These are phyloP conservation scores for Cadophora sp. DNA, from an alignment of 2,329 filamentous ascomycete species.

Conservation along the genomic window DNA sequence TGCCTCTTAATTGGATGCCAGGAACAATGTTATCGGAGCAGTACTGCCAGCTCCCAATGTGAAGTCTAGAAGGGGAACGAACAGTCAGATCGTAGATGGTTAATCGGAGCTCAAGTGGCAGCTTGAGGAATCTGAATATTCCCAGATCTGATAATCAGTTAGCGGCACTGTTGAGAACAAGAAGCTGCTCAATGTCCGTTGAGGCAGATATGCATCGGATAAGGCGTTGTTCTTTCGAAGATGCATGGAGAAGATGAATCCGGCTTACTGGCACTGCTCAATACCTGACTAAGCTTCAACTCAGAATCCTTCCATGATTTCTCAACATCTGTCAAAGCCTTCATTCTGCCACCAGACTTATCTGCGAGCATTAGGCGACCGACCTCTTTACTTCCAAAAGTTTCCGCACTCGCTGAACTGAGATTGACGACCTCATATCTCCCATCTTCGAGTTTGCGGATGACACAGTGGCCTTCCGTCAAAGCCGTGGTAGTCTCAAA, in stretches of 20 bases:
- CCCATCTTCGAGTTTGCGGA: constrained; percentile 6
- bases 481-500: neutral
- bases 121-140: constrained; percentile 16
- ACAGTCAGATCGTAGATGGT: constrained; percentile 5
- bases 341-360: neutral
- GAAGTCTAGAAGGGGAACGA: neutral
- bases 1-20: constrained; percentile 14
- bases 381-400: neutral
- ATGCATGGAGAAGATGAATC: neutral
- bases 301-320: neutral
- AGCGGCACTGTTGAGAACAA: neutral
- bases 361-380: constrained; percentile 6
- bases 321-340: neutral
- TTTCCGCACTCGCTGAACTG: neutral
- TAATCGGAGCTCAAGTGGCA: constrained; percentile 3
- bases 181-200: neutral
- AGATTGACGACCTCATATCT: constrained; percentile 12
- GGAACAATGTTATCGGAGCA: neutral
- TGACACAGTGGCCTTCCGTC: neutral
- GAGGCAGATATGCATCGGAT: neutral
- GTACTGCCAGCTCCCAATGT: neutral
- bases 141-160: neutral
- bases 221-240: neutral
- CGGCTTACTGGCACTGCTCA: constrained; percentile 15
- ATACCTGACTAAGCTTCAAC: constrained; percentile 8